Base-by-base conservation (phyloP, 495 filamentous ascomycete genomes). In the Penicillium manginii region DNA sequence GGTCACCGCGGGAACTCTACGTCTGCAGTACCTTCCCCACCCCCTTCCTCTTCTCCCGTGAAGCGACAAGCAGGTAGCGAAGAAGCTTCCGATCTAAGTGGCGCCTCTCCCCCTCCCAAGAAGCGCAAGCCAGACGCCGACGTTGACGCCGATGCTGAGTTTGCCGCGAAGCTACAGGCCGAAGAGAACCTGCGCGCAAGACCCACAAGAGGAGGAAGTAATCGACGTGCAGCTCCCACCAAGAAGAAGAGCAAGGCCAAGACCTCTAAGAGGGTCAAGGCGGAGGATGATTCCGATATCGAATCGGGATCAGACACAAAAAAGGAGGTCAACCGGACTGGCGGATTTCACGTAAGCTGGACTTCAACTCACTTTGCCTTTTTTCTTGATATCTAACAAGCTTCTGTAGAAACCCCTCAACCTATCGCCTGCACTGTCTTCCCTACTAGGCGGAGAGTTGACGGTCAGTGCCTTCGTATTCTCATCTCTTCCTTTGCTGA, bases 151-250 rank as follows among this genome's bases (percentile, higher is more conserved):
- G 93, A 98, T 72, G 93, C 92, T 14, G 81, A 86, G 9, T 82
- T 92, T 55, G 94, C 94, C 2, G 92, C 91, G 3, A 86, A 88
- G 69, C 80, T 98, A 29, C 94, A 98, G 74, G 94, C 92, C 2
- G 88, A 96, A 73, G 91, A 94, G 79, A 96, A 97, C 70, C 78
- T 84, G 56, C 79, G 85, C 31, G 86, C 83, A 19, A 82, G 93
- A 18, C 79, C 87, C 17, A 96, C 92, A 1, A 80, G 93, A 33
- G 90, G 87, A 4, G 81, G 78, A 39, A 77, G 73, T 14, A 74
- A 76, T 6, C 84, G 85, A 50, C 85, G 83, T 67, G 75, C 79
- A 52, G 80, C 81, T 62, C 76, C 84, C 0, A 72, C 73, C 22
- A 85, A 83, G 67, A 91, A 89, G 78, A 88, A 88, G 70, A 91